Conservation (phyloP, 768 basidiomycete genomes). For the Rhizopogon vinicolor region DNA sequence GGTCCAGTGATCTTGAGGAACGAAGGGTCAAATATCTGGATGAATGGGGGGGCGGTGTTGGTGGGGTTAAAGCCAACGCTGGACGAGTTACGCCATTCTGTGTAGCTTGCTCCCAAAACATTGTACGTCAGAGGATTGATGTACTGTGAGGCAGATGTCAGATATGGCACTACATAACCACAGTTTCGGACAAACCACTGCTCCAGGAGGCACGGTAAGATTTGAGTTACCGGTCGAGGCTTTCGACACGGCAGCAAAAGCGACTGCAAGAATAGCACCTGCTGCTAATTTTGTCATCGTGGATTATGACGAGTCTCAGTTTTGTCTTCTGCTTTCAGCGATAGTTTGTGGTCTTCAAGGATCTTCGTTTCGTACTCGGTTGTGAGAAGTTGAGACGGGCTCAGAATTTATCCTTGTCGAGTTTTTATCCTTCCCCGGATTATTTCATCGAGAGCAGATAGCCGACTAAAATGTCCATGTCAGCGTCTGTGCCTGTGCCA, state of each 20-base stretch:
- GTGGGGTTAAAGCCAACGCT: conserved; percentile 56
- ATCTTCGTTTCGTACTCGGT: no score
- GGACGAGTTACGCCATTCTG: conserved; percentile 33
- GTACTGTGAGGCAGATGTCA: conserved; percentile 28
- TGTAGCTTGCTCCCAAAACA: conserved; percentile 42
- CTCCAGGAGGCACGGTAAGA: conserved; percentile 12
- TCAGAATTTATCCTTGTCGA: no score
- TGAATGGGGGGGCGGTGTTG: conserved; percentile 49
- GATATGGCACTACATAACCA: background rate
- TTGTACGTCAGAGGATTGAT: conserved; percentile 47
- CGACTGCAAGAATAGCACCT: background rate
- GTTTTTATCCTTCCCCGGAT: no score
- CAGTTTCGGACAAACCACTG: conserved; percentile 10
- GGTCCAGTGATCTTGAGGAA: conserved; percentile 59
- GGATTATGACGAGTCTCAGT: background rate
- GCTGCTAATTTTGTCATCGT: conserved; percentile 4
- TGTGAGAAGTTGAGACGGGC: no score
- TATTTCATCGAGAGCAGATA: no score
- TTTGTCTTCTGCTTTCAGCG: background rate
- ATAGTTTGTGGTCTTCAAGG: background rate
- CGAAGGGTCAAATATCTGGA: conserved; percentile 48
- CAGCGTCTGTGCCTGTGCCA: no score
- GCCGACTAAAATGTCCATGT: no score
- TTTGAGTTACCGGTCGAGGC: background rate
- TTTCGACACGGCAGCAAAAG: conserved; percentile 1